A percentile compares a stretch with the other conserved stretches of the same genome.
Evolutionary conservation across 2,329 filamentous ascomycete genomes (phyloP).

Genomic region (Penicillium sp.): DNA sequence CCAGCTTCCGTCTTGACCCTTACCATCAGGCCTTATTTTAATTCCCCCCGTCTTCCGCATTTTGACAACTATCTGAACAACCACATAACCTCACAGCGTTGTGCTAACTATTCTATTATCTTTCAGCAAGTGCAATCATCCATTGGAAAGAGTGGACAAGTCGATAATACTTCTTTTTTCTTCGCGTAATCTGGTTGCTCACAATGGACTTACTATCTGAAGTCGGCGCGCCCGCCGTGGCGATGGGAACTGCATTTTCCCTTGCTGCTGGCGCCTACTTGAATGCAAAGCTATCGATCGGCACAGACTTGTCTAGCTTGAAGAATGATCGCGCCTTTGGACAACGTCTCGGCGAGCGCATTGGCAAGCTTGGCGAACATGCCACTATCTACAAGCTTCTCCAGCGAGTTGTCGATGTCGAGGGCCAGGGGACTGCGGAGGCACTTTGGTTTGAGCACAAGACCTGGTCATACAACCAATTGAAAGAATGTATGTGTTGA

Average conservation of each 20-base stretch:
- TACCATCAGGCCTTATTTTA: background rate
- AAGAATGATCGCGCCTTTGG: constrained; percentile 37
- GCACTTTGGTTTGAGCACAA: constrained; percentile 55
- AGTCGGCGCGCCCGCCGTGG: constrained; percentile 32
- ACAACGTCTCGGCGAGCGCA: constrained; percentile 40
- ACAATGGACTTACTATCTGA: constrained; percentile 37
- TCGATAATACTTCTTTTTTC: background rate
- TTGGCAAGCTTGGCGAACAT: constrained; percentile 44
- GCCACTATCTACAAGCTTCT: constrained; percentile 50
- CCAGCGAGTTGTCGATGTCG: constrained; percentile 44
- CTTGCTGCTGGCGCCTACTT: constrained; percentile 46
- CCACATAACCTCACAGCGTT: background rate
- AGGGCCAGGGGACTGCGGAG: constrained; percentile 43
- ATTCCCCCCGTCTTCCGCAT: background rate
- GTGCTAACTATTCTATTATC: background rate
- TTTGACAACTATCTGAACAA: background rate
- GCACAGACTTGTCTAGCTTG: constrained; percentile 44
- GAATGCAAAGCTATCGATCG: constrained; percentile 49
- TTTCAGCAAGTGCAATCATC: no score
- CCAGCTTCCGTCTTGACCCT: constrained; percentile 29
- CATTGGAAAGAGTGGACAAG: background rate
- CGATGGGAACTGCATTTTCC: constrained; percentile 40
- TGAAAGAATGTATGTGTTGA: constrained; percentile 46
- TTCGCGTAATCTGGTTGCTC: background rate
- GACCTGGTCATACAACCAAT: constrained; percentile 52